phyloP scores from a whole-genome alignment of 2,329 filamentous ascomycete genomes.

The Epicoccum nigrum region DNA sequence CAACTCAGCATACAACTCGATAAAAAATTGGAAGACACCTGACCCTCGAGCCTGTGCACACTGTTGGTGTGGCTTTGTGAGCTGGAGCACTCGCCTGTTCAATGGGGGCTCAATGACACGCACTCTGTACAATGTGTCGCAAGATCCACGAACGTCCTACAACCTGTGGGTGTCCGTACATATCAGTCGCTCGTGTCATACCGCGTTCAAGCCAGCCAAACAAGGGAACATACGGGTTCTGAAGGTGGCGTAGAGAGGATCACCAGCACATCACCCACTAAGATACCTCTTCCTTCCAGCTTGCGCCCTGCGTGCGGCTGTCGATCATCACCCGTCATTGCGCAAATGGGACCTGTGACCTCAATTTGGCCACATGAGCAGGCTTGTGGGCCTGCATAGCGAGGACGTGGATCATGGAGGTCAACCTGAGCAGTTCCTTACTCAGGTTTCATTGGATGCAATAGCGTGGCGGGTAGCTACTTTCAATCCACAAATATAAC shows the following conservation, averaged over 20 bases:
- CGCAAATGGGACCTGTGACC: no score
- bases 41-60: constrained; percentile 2
- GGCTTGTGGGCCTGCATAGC: no score
- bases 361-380: no score
- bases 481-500: constrained; percentile 24
- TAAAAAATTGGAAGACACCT: not conserved
- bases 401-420: no score
- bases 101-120: constrained; percentile 22
- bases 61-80: constrained; percentile 16
- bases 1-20: not conserved
- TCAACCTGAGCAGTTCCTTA: not conserved
- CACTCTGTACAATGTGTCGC: constrained; percentile 9
- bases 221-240: not conserved
- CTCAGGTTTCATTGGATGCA: not conserved
- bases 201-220: constrained; percentile 9
- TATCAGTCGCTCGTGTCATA: constrained; percentile 17
- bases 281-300: not conserved
- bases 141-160: not conserved
- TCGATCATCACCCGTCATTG: no score
- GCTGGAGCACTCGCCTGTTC: constrained; percentile 13
- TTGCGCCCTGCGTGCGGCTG: no score
- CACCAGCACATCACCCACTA: not conserved
- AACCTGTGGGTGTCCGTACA: not conserved
- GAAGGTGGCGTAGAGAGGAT: not conserved
- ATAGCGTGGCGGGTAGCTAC: constrained; percentile 27